phyloP scores from a whole-genome alignment of 2,329 filamentous ascomycete genomes.

The Colletotrichum coccodes region DNA sequence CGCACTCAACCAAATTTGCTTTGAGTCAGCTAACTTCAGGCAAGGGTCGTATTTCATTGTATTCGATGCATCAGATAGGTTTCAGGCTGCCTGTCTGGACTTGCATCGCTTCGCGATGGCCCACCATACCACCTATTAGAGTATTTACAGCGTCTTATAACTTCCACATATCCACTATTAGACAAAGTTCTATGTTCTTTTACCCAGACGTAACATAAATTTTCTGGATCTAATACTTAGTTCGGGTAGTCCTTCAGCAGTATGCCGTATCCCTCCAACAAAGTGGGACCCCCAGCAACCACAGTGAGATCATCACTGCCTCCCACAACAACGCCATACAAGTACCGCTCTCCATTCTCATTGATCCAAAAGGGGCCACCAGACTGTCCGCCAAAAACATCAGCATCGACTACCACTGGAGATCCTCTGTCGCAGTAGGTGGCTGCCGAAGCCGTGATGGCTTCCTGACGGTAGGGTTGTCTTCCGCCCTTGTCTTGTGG shows the following conservation, averaged over 20 bases:
- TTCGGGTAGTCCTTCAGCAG: slow-evolving; percentile 19
- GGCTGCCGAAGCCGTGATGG: slow-evolving; percentile 18
- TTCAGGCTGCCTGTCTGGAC: too few species aligned
- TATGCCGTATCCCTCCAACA: slow-evolving; percentile 13
- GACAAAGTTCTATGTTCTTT: too few species aligned
- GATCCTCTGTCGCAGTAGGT: slow-evolving; percentile 17
- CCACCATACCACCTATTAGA: too few species aligned
- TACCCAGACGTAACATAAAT: too few species aligned
- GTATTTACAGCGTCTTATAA: too few species aligned
- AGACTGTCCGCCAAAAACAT: slow-evolving; percentile 18
- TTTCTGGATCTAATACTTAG: background rate
- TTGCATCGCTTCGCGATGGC: too few species aligned
- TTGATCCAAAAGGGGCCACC: slow-evolving; percentile 24
- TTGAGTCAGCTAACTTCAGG: too few species aligned
- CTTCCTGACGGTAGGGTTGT: slow-evolving; percentile 31
- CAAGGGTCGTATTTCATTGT: too few species aligned
- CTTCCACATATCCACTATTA: too few species aligned
- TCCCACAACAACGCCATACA: slow-evolving; percentile 22
- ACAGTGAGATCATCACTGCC: background rate
- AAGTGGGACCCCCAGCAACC: slow-evolving; percentile 10
- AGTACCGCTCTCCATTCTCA: slow-evolving; percentile 16
- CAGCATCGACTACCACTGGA: slow-evolving; percentile 17
- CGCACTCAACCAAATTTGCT: too few species aligned
- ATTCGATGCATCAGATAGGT: too few species aligned
- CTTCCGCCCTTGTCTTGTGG: slow-evolving; percentile 34